Evolutionary conservation across 129 eudicot species (phyloP), one percentile per base, ranked within the genome.

Genomic region (Arctium lappa): DNA sequence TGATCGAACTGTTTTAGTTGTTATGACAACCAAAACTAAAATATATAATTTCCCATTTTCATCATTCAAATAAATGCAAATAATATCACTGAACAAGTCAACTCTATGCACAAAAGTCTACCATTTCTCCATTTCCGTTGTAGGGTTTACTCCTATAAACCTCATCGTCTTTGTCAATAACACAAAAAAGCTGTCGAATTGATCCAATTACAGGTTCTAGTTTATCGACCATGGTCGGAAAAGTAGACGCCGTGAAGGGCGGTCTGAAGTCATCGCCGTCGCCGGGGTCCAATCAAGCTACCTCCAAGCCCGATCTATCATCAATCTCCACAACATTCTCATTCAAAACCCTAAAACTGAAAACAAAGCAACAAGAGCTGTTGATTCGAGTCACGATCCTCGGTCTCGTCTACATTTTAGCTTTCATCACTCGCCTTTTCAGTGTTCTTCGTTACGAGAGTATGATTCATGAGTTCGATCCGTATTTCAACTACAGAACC

Each of bases 401-500:
- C 13, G 39, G 89, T 5, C 89, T 95, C 73, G 94, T 95, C 31
- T 95, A 95, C 87, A 81, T 92, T 36, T 40, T 95, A 33, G 98
- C 98, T 0, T 95, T 95, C 85, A 88, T 92, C 71, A 90, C 97
- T 4, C 92, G 98, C 53, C 87, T 95, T 27, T 95, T 95, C 83
- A 89, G 94, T 37, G 97, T 95, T 4, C 90, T 95, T 34, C 93
- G 98, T 6, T 95, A 95, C 53, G 98, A 95, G 89, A 83, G 90
- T 29, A 95, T 95, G 98, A 95, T 95, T 82, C 98, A 95, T 53
- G 98, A 95, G 82, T 95, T 95, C 15, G 98, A 95, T 63, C 98
- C 98, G 0, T 95, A 95, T 56, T 95, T 95, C 86, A 95, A 95
- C 71, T 95, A 95, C 79, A 85, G 98, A 7, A 94, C 97, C 6